These are phyloP conservation scores for Acarospora socialis DNA, from an alignment of 2,329 filamentous ascomycete genomes.

Conservation along the genomic window DNA sequence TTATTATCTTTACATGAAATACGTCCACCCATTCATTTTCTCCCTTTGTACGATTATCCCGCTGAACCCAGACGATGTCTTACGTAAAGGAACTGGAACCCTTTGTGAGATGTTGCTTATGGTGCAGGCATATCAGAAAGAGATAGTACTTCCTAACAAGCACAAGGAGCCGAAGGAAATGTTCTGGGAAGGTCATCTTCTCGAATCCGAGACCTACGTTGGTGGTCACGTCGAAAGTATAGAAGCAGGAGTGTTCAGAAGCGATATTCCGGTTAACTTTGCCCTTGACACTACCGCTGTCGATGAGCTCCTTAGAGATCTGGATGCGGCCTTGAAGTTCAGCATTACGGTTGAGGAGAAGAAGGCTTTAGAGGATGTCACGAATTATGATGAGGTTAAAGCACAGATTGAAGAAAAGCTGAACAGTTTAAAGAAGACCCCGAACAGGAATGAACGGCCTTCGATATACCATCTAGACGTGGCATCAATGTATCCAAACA, in stretches of 20 bases:
- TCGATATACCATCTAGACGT: constrained; percentile 97
- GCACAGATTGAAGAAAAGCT: constrained; percentile 63
- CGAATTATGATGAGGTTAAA: constrained; percentile 74
- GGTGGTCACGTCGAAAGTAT: constrained; percentile 99
- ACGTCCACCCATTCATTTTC: constrained; percentile 99
- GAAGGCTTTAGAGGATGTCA: constrained; percentile 63
- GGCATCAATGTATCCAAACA: constrained; percentile 98
- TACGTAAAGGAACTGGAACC: constrained; percentile 92
- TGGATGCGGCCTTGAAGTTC: constrained; percentile 81
- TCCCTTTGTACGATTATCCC: constrained; percentile 94
- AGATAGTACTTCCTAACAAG: constrained; percentile 91
- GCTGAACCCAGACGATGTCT: constrained; percentile 76
- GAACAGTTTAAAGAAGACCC: constrained; percentile 59
- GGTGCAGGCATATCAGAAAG: constrained; percentile 89
- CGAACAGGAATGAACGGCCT: constrained; percentile 70
- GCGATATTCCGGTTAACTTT: constrained; percentile 92
- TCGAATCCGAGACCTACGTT: constrained; percentile 96
- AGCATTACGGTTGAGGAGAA: constrained; percentile 74
- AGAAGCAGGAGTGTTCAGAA: constrained; percentile 89
- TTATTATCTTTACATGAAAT: constrained; percentile 99
- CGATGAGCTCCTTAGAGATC: constrained; percentile 71
- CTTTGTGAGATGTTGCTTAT: constrained; percentile 99
- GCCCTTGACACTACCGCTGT: constrained; percentile 76
- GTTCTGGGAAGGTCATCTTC: constrained; percentile 91
- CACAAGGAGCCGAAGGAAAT: constrained; percentile 80